Evolutionary conservation across 352 stramenopile genomes (phyloP).

Genomic region (Globisporangium echinulatum): DNA sequence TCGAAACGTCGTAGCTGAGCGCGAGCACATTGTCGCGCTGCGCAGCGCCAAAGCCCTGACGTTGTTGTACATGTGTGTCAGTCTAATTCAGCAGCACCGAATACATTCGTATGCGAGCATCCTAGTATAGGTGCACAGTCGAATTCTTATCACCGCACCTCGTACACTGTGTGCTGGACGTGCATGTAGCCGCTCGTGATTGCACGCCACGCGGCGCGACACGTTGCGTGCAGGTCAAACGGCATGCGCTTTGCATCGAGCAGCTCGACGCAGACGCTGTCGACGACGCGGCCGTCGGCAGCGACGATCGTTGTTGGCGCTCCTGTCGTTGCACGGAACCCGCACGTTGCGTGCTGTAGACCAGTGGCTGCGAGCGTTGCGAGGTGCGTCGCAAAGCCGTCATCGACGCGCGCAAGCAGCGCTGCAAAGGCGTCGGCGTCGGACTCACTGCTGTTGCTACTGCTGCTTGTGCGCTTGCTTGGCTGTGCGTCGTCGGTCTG

Average conservation of each 20-base stretch:
- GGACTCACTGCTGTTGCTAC: no score
- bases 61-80: no score
- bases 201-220: constrained; percentile 16
- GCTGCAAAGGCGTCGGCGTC: constrained; percentile 2
- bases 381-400: constrained; percentile 3
- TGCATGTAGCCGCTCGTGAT: constrained; percentile 29
- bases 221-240: constrained; percentile 15
- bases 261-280: constrained; percentile 18
- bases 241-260: constrained; percentile 16
- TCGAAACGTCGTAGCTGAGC: constrained; percentile 23
- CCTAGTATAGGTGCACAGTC: background rate
- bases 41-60: background rate
- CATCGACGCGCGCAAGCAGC: constrained; percentile 4
- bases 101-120: background rate
- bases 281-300: background rate
- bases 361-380: background rate
- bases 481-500: constrained; percentile 5
- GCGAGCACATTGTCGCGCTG: constrained; percentile 13
- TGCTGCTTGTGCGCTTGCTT: background rate
- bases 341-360: background rate
- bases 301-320: background rate
- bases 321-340: background rate
- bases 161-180: constrained; percentile 22
- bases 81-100: background rate
- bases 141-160: constrained; percentile 5